phyloP scores from a whole-genome alignment of 768 basidiomycete genomes.

The Lentinula lateritia region DNA sequence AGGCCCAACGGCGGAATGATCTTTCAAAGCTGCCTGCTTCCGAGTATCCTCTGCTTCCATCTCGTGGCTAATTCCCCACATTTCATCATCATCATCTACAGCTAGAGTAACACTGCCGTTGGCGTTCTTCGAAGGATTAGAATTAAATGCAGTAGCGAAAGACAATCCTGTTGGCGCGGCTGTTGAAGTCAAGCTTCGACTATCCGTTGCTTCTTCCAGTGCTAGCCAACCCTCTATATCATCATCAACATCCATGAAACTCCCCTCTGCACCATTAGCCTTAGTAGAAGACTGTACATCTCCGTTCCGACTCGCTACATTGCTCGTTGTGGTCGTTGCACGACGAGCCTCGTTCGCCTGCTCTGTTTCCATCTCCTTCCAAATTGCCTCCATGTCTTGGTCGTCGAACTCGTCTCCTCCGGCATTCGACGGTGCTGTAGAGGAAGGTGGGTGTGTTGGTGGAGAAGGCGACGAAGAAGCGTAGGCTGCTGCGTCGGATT shows the following conservation, averaged over 20 bases:
- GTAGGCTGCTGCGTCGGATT: conserved; percentile 22
- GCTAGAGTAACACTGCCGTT: background rate
- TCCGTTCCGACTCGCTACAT: conserved; percentile 7
- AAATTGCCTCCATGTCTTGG: conserved; percentile 8
- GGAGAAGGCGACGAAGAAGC: conserved; percentile 28
- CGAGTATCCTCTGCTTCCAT: conserved; percentile 30
- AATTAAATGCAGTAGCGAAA: background rate
- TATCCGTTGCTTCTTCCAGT: conserved; percentile 14
- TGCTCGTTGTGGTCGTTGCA: background rate
- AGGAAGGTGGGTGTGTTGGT: conserved; percentile 32
- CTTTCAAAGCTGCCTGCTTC: background rate
- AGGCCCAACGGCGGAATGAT: background rate
- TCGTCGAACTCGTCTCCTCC: conserved; percentile 22
- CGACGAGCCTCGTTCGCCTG: background rate
- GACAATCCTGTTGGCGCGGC: background rate
- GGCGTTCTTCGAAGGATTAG: conserved; percentile 5
- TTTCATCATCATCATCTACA: conserved; percentile 51
- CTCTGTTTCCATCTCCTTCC: conserved; percentile 1
- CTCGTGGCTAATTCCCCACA: conserved; percentile 68
- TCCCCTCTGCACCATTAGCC: conserved; percentile 3
- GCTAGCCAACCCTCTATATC: conserved; percentile 35
- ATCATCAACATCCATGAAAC: conserved; percentile 25
- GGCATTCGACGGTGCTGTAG: conserved; percentile 34
- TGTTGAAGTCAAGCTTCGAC: background rate
- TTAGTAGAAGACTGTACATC: conserved; percentile 2